Base-by-base conservation (phyloP, 139 green algal species). In the Chlorella sorokiniana region DNA sequence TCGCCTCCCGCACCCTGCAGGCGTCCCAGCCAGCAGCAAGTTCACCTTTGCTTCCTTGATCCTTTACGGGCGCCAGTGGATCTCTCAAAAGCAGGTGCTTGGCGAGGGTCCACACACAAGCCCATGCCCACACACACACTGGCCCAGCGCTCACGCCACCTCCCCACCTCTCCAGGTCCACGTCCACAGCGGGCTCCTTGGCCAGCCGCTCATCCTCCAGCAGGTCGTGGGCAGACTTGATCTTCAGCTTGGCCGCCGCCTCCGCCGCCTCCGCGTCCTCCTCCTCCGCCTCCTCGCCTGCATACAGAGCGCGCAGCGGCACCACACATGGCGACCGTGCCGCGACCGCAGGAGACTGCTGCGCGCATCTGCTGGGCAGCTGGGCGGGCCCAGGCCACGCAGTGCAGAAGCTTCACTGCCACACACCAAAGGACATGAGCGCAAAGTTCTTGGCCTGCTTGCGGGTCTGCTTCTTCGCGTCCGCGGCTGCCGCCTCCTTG, bases 401-500 rank as follows among this genome's bases (percentile, higher is more conserved):
- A n/a, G 61, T 18, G 25, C 10, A 68, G 25, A 37, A 68, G 18
- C 61, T 62, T 7, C 41, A 37, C 20, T 81, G 89, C 27, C 93
- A 84, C 25, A 91, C 92, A 40, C 91, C 95, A 85, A 98, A 98
- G 0, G 93, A 97, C 76, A 98, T 92, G 54, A 98, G 89, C 27
- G 86, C 86, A 44, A 95, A 82, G 84, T 96, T 96, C 87, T 94
- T 95, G 83, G 67, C 85, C 74, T 33, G 80, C 84, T 76, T 86
- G 72, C 78, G 79, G 10, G 25, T 75, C 37, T n/a, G 41, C 78
- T 89, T 89, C 78, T 84, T 87, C 61, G 79, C 81, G n/a, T 75
- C 56, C 9, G 67, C n/a, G 7, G 79, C 83, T 22, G 40, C 76
- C 61, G n/a, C 54, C n/a, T 76, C 77, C 25, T 56, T 48, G 40